Evolutionary conservation across 495 filamentous ascomycete species (phyloP).

Genomic region (Trichoderma gamsii): DNA sequence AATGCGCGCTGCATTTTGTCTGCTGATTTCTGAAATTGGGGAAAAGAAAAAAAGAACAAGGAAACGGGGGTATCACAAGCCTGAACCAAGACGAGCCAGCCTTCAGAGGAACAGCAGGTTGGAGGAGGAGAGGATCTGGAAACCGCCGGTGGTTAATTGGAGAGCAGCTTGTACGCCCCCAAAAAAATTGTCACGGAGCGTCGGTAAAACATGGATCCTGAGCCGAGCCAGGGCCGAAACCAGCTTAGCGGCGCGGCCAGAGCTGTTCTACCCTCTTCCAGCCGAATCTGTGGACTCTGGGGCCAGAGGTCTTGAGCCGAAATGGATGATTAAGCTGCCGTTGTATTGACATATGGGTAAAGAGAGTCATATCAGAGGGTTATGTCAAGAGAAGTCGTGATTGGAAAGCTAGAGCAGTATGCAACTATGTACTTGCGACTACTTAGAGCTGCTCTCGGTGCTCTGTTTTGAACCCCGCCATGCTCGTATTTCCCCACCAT

Average conservation of each 20-base stretch:
- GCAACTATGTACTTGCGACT: no score
- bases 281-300: conserved; percentile 4
- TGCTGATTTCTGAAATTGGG: conserved; percentile 20
- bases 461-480: no score
- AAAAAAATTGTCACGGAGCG: conserved; percentile 18
- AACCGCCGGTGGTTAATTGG: conserved; percentile 1
- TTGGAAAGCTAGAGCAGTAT: no score
- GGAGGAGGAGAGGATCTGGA: background rate
- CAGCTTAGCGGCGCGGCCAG: background rate
- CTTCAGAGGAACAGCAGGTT: conserved; percentile 3
- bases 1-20: conserved; percentile 41
- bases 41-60: conserved; percentile 18
- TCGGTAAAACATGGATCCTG: conserved; percentile 15
- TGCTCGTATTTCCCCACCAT: no score
- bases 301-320: background rate
- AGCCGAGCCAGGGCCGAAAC: conserved; percentile 5
- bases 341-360: background rate
- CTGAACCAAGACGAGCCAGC: conserved; percentile 7
- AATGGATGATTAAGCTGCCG: background rate
- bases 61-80: conserved; percentile 15
- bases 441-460: no score
- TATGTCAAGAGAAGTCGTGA: no score
- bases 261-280: conserved; percentile 15
- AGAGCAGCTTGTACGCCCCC: conserved; percentile 2
- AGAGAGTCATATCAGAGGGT: no score